Conservation (phyloP, 179 eudicot species). For the Camellia oleifera region DNA sequence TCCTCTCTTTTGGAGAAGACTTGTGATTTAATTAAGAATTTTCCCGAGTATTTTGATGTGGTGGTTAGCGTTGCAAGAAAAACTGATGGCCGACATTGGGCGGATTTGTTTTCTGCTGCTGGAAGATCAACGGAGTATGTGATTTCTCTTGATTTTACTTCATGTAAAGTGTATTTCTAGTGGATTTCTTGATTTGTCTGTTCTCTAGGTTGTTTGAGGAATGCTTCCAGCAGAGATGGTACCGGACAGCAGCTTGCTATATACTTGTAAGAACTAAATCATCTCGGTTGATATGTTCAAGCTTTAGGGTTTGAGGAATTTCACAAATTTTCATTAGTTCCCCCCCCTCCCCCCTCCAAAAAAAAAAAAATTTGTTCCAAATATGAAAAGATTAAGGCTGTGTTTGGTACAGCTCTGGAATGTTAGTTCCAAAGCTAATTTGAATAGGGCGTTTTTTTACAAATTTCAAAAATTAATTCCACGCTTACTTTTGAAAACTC, state of each 20-base stretch:
- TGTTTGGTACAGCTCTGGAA: too few relatives aligned
- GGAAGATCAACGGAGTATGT: constrained; percentile 98
- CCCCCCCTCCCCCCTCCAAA: too few relatives aligned
- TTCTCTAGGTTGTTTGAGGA: constrained; percentile 85
- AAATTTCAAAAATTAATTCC: too few relatives aligned
- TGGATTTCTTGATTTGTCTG: not conserved
- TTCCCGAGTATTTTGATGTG: constrained; percentile 35
- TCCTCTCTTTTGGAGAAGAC: constrained; percentile 86
- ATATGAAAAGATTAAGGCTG: too few relatives aligned
- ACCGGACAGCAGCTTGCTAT: too few relatives aligned
- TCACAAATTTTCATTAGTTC: constrained; percentile 37
- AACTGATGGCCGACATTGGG: constrained; percentile 45
- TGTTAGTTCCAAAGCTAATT: too few relatives aligned
- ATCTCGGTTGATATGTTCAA: not conserved
- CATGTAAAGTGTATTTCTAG: not conserved
- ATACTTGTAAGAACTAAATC: constrained; percentile 30
- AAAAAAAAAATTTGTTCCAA: too few relatives aligned
- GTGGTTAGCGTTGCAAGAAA: too few relatives aligned
- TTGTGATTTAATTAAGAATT: constrained; percentile 84
- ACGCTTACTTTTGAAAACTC: too few relatives aligned
- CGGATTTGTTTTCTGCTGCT: constrained; percentile 87
- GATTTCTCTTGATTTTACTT: not conserved
- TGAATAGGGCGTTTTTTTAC: too few relatives aligned
- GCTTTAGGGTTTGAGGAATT: too few relatives aligned
- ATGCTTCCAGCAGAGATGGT: constrained; percentile 85